A percentile compares a stretch with the other conserved stretches of the same genome.
Conservation (phyloP, 1,139 yeast species). For the Magnusiomyces starmeri region DNA sequence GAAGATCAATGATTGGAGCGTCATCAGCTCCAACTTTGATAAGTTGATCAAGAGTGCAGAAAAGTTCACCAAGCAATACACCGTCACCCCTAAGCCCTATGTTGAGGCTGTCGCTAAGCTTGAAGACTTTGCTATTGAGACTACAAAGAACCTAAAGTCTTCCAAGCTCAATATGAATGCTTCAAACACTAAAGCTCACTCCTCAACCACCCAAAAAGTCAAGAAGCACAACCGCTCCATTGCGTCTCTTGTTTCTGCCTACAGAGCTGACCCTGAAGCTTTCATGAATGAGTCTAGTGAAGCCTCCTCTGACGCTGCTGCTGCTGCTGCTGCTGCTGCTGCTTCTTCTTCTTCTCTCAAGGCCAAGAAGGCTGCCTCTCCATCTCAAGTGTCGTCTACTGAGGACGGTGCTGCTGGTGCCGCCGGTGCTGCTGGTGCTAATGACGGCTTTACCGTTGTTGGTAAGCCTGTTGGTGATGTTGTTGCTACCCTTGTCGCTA, state of each 20-base stretch:
- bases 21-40: conserved; percentile 69
- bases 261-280: conserved; percentile 61
- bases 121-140: conserved; percentile 60
- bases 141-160: conserved; percentile 50
- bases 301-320: conserved; percentile 41
- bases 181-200: conserved; percentile 78
- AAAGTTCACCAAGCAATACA: conserved; percentile 68
- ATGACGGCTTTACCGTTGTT: conserved; percentile 37
- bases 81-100: conserved; percentile 61
- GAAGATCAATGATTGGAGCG: conserved; percentile 73
- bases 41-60: conserved; percentile 59
- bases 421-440: conserved; percentile 26
- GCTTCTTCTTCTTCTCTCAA: conserved; percentile 11
- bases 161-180: conserved; percentile 70
- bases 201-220: conserved; percentile 81
- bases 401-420: conserved; percentile 9
- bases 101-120: conserved; percentile 63
- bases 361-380: conserved; percentile 7
- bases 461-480: conserved; percentile 38
- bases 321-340: conserved; percentile 28
- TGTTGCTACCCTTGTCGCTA: conserved; percentile 64
- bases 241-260: conserved; percentile 51
- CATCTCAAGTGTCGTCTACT: conserved; percentile 14
- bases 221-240: conserved; percentile 71
- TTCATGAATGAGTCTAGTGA: conserved; percentile 40